Evolutionary conservation across 805 yeast genomes (phyloP), one percentile per base, ranked within the genome.

Genomic region (Myxozyma vanderwaltii): DNA sequence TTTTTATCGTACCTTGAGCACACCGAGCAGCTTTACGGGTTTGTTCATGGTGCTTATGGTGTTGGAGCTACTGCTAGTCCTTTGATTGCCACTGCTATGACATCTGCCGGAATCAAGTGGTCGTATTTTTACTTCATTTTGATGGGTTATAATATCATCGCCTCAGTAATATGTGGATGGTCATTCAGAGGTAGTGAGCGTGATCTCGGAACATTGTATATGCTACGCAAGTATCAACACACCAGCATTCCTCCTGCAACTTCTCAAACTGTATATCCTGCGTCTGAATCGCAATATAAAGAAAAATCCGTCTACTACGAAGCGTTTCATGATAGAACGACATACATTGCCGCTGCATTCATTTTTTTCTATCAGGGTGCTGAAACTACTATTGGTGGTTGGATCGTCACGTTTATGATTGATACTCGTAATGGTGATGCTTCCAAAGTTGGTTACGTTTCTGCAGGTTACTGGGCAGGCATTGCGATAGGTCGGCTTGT

Each of bases 401-500:
- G 91, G 91, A 73, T 83, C 17, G 83, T 83, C 49, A 82, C 89
- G 2, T 86, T 79, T 65, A 71, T 86, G 50, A 74, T 83, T 41
- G 81, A 79, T 26, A 79, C 82, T 51, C 79, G 88, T 58, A 72
- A 77, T 10, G 83, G 82, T 19, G 72, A 76, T 50, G 74, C 75
- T 31, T 64, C 74, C 1, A 69, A 74, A n/a, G 80, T 83, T 64
- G 86, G 90, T 6, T 84, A 82, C 68, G 82, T 85, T n/a, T 82
- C 87, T 0, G 80, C 89, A 7, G 86, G 88, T 12, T 86, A 81
- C 67, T 86, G 91, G 90, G 79, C 80, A 29, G 92, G 92, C 0
- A 70, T 86, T 21, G 83, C 91, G 0, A 58, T 80, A 17, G 91
- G 91, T 0, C 74, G 92, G 63, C 72, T 86, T 46, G 62, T 76